Evolutionary conservation across 75 land plant genomes (phyloP), one percentile per base, ranked within the genome.

Genomic region (Chamaecyparis obtusa): DNA sequence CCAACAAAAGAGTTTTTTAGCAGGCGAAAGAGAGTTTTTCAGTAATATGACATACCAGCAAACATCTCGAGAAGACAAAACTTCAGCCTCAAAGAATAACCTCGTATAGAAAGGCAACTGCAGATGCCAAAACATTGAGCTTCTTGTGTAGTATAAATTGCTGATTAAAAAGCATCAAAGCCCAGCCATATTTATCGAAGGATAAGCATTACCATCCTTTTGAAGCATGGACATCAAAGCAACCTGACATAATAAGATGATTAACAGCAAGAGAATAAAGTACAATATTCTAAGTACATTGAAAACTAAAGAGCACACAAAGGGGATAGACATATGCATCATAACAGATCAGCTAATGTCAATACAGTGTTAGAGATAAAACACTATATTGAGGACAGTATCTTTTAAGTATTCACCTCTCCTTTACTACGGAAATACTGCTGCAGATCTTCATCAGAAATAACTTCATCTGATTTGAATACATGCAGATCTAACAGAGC

Each of bases 401-500:
- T 24, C 44, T 80, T 80, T 80, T 1, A 24, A 3, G 16, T 41
- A 21, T 49, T 49, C 49, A 89, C 90, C 86, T 89, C 90, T 46
- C 60, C 86, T 84, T 89, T 88, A 85, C 83, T 88, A 16, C 90
- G 90, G 32, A 89, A 89, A 55, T 89, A 88, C 41, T 83, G 86
- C 44, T 41, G 60, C 33, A 89, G 83, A n/a, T 89, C 90, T 37
- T 89, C 80, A 30, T 89, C 90, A 16, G 85, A 83, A 55, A 88
- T 88, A 49, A 33, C 37, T 44, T 84, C 49, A 17, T 56, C 89
- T 15, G 88, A 89, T 48, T 89, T 90, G 57, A 92, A 93, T 5
- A 92, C 92, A 85, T 96, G 90, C 75, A 96, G 87, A 48, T 89
- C 96, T 64, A 96, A 80, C 86, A 93, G 83, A 19, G 91, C 79